A percentile compares a stretch with the other conserved stretches of the same genome.
phyloP scores from a whole-genome alignment of 1,284 basidiomycete species.

The Dichomitus squalens region DNA sequence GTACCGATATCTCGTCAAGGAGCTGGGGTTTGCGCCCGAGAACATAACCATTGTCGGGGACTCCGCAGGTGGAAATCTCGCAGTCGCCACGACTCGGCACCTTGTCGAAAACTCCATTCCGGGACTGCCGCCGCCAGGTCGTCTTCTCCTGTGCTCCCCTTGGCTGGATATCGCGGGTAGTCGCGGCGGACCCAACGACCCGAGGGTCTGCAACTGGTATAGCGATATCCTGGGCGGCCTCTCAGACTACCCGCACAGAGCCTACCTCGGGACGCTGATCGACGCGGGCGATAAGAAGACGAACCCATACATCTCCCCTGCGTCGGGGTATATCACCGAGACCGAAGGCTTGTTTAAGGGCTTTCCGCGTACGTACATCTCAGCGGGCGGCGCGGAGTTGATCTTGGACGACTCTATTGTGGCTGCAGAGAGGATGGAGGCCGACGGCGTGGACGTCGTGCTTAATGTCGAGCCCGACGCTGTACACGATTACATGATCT shows the following conservation, averaged over 20 bases:
- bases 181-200: constrained; percentile 19
- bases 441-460: constrained; percentile 30
- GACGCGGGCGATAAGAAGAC: constrained; percentile 24
- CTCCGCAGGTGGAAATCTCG: constrained; percentile 75
- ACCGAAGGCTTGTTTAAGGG: constrained; percentile 31
- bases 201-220: constrained; percentile 19
- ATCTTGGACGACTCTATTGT: constrained; percentile 33
- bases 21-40: constrained; percentile 36
- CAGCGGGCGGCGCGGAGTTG: constrained; percentile 36
- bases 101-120: constrained; percentile 24
- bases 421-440: constrained; percentile 30
- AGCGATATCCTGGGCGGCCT: constrained; percentile 16
- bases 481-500: constrained; percentile 58
- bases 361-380: constrained; percentile 38
- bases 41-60: constrained; percentile 68
- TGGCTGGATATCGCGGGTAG: constrained; percentile 39
- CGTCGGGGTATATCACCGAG: constrained; percentile 36
- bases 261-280: constrained; percentile 25
- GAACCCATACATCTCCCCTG: constrained; percentile 31
- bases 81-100: constrained; percentile 57
- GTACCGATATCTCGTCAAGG: constrained; percentile 42
- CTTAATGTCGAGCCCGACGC: constrained; percentile 34
- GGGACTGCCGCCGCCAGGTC: constrained; percentile 34
- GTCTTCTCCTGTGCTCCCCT: constrained; percentile 42
- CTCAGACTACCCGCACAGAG: constrained; percentile 18